Conservation (phyloP, 2,329 filamentous ascomycete species). For the Sporothrix luriei region DNA sequence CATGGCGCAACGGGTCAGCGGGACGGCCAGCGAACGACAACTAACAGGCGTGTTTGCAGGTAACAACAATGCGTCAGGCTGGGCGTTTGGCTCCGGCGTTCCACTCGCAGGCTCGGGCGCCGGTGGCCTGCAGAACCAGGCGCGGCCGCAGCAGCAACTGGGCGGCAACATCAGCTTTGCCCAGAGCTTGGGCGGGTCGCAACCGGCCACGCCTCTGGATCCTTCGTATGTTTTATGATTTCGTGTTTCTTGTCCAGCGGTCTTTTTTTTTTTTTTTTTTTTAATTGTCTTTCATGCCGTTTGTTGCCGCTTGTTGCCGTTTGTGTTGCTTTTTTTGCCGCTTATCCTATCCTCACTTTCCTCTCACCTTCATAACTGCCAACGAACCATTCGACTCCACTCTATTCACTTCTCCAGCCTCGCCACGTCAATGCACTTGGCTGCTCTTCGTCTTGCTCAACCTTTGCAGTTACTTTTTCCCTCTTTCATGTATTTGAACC, state of each 20-base stretch:
- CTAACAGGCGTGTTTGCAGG: background rate
- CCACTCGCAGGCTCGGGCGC: slow-evolving; percentile 60
- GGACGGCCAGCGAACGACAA: background rate
- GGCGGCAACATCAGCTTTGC: slow-evolving; percentile 66
- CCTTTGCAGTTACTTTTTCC: slow-evolving; percentile 54
- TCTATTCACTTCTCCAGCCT: background rate
- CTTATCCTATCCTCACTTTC: slow-evolving; percentile 16
- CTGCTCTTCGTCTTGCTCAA: slow-evolving; percentile 42
- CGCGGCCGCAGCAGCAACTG: slow-evolving; percentile 51
- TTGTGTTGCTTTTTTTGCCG: slow-evolving; percentile 5
- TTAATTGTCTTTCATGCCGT: background rate
- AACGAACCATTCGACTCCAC: background rate
- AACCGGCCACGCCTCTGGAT: slow-evolving; percentile 64
- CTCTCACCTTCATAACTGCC: background rate
- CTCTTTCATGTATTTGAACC: background rate
- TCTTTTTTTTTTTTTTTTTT: background rate
- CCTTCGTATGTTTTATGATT: slow-evolving; percentile 59
- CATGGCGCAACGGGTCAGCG: background rate
- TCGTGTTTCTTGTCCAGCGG: background rate
- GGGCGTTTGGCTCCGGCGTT: slow-evolving; percentile 64
- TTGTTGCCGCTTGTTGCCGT: slow-evolving; percentile 21
- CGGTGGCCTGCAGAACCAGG: slow-evolving; percentile 50
- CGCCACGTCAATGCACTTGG: slow-evolving; percentile 1
- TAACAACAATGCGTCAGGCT: slow-evolving; percentile 54
- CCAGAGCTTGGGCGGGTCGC: slow-evolving; percentile 65